Percentiles rank a stretch among this genome's conserved stretches.
Conservation (phyloP, 306 rosid species). For the Echinosophora koreensis region DNA sequence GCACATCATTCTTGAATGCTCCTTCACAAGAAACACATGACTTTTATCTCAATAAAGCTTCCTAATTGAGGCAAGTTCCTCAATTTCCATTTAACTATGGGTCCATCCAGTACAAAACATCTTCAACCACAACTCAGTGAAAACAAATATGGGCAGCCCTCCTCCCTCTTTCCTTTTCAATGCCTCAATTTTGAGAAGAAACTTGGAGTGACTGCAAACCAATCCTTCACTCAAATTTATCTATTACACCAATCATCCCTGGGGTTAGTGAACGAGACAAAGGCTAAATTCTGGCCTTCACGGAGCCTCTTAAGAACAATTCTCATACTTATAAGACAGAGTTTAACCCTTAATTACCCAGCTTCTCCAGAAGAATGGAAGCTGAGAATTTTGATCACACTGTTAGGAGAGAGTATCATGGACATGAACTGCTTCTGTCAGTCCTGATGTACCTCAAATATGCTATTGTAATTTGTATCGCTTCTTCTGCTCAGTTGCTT, state of each 20-base stretch:
- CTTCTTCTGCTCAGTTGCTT: too few species aligned
- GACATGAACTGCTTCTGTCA: too few species aligned
- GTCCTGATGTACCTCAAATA: too few species aligned
- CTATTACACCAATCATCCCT: neutral
- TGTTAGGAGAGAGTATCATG: too few species aligned
- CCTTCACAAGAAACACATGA: neutral
- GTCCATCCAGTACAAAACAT: neutral
- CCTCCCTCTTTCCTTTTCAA: neutral
- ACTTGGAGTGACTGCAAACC: neutral
- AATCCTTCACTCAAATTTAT: constrained; percentile 4
- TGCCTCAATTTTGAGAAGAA: neutral
- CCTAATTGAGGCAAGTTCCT: constrained; percentile 12
- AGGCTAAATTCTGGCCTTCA: neutral
- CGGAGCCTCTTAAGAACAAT: neutral
- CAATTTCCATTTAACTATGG: neutral
- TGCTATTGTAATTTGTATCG: too few species aligned
- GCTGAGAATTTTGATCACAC: neutral
- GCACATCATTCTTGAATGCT: neutral
- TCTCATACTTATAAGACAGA: neutral
- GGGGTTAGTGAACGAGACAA: neutral
- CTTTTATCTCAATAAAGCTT: neutral
- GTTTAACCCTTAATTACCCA: constrained; percentile 12
- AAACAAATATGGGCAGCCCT: neutral
- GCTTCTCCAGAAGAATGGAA: constrained; percentile 8
- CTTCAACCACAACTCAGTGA: neutral